Evolutionary conservation across 2,329 filamentous ascomycete genomes (phyloP), one percentile per base, ranked within the genome.

Genomic region (Myrmaecium sp.): DNA sequence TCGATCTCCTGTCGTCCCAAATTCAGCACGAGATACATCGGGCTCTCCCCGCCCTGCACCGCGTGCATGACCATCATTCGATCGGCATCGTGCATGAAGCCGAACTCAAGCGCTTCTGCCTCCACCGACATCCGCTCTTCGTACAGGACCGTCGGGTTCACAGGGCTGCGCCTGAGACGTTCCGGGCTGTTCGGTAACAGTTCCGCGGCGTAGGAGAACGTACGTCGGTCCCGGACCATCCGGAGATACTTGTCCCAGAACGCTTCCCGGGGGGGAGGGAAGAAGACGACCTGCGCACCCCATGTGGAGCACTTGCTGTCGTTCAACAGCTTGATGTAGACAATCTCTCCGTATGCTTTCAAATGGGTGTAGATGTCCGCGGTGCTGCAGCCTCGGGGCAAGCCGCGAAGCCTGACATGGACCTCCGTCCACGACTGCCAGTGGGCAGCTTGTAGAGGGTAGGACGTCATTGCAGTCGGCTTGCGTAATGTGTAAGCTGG

Each of bases 31-130:
- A 64, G 30, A 10, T 41, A 40, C 3, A 58, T 35, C 3, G 35
- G 24, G 4, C 38, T 36, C 4, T 33, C 21, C 3, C 21, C 25
- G 4, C 31, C 35, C 4, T 37, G 33, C 5, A 59, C 39, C 2
- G 55, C 61, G 27, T 62, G 63, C 60, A 79, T 66, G 6, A 58
- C 47, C 43, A 73, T 64, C 60, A 83, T 69, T 0, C 56, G 54
- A 3, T 50, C 53, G 4, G 65, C 59, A 1, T 59, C 49, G 2
- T 62, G 38, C 50, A 70, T 59, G 21, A 69, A 55, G 0, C 79
- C 77, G 36, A 83, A 75, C 11, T 69, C 61, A 2, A 83, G 40
- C 0, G 51, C 53, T 2, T 43, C 38, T 3, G 64, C 54, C 5
- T 20, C 36, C 6, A 49, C n/a, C 22, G 27, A 14, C 12, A 6